Evolutionary conservation across 768 basidiomycete species (phyloP), one percentile per base, ranked within the genome.

Genomic region (Russula vinacea): DNA sequence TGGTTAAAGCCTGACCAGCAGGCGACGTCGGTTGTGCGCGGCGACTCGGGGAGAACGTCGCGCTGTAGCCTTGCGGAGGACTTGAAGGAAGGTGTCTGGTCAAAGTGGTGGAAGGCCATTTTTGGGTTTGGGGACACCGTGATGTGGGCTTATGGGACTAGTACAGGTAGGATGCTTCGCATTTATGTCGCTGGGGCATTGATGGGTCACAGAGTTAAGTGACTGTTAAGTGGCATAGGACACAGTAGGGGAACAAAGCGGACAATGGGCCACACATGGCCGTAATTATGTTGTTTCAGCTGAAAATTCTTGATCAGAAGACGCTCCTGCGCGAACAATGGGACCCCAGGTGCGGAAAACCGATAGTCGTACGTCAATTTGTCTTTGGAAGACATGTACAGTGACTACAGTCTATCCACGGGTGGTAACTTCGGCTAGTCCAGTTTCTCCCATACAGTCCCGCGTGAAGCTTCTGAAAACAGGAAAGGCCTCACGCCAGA

Each of bases 1-100:
- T 22, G 42, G 33, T 47, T 58, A 35, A 54, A 51, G 2, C 40
- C 52, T 39, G 59, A 52, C 51, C 51, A 35, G 51, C 40, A 35
- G 32, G 29, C 29, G 40, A n/a, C 33, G 8, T 11, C 51, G 17
- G n/a, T 3, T 53, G n/a, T 32, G 40, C 16, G n/a, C 5, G 14
- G 39, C 3, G 19, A 22, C 40, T 44, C 39, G 10, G 26, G 33
- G 32, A 29, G 17, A 13, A 35, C 33, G 19, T 44, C 40, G 13
- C n/a, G 33, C 16, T 5, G 57, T 10, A 16, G 22, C 32, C 17
- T 8, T 60, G 50, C 11, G 24, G 49, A 10, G 4, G 22, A 37
- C 8, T 19, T 17, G 10, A 32, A 51, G 11, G 58, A 40, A 11
- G 3, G 37, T 40, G 37, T 29, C 24, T 22, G 24, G 26, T 51